These are phyloP conservation scores for Nicotiana obtusifolia DNA, from an alignment of 257 asterid species.

Conservation along the genomic window DNA sequence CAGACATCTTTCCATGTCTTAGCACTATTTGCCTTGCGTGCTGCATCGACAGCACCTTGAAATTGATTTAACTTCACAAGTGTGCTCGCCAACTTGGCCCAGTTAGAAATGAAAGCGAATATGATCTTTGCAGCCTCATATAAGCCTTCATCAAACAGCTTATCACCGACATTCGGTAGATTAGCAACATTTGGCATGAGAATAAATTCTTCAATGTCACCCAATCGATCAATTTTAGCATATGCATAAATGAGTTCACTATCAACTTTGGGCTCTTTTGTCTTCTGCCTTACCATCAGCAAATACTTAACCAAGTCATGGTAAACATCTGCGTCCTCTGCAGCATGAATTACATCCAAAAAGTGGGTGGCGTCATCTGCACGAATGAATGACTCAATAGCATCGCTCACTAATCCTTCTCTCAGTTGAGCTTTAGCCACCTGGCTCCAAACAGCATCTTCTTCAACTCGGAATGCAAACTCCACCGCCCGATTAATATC, in stretches of 20 bases:
- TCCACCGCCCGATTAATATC: constrained; percentile 95
- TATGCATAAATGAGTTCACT: constrained; percentile 97
- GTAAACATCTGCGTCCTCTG: constrained; percentile 79
- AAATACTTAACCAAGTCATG: constrained; percentile 94
- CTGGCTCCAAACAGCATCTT: constrained; percentile 98
- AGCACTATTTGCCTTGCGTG: constrained; percentile 97
- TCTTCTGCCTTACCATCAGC: constrained; percentile 94
- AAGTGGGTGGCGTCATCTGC: constrained; percentile 92
- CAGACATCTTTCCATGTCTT: constrained; percentile 99
- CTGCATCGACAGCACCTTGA: constrained; percentile 99
- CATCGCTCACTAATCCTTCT: constrained; percentile 97
- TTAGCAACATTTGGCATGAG: constrained; percentile 99
- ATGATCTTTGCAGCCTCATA: constrained; percentile 98
- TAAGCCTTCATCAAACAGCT: constrained; percentile 87
- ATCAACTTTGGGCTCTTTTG: constrained; percentile 97
- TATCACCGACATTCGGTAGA: constrained; percentile 97
- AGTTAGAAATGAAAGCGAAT: constrained; percentile 86
- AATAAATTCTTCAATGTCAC: constrained; percentile 94
- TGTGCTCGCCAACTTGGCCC: constrained; percentile 95
- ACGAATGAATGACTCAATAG: constrained; percentile 94
- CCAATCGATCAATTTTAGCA: constrained; percentile 92
- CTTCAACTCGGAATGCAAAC: constrained; percentile 97
- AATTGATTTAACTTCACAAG: constrained; percentile 87
- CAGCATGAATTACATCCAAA: constrained; percentile 87
- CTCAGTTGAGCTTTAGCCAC: constrained; percentile 97